phyloP scores from a whole-genome alignment of 2,329 filamentous ascomycete species.

The Cordyceps cateniannulata region DNA sequence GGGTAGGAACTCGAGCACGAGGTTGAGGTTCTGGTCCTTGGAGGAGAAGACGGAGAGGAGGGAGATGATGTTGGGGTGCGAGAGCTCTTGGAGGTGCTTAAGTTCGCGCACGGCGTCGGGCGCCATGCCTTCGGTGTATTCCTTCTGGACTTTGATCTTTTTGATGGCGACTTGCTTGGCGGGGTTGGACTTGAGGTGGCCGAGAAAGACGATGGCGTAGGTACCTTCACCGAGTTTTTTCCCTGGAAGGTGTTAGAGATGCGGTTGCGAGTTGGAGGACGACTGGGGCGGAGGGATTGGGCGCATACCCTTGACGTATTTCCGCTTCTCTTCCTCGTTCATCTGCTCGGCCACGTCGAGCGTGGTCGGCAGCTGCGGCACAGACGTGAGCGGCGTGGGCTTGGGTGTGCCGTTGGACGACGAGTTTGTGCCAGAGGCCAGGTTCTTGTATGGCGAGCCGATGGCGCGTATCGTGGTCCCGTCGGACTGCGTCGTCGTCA shows the following conservation, averaged over 20 bases:
- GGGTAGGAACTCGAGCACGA: slow-evolving; percentile 90
- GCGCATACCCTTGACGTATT: slow-evolving; percentile 79
- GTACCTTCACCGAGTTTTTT: slow-evolving; percentile 94
- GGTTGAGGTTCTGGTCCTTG: slow-evolving; percentile 92
- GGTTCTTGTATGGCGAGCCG: slow-evolving; percentile 39
- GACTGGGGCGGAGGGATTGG: background rate
- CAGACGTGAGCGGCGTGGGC: slow-evolving; percentile 24
- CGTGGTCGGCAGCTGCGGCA: slow-evolving; percentile 28
- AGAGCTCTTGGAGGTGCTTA: slow-evolving; percentile 88
- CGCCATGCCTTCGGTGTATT: slow-evolving; percentile 84
- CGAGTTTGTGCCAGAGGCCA: slow-evolving; percentile 26
- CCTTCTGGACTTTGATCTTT: slow-evolving; percentile 81
- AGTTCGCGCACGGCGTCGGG: slow-evolving; percentile 95
- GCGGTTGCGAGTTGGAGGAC: background rate
- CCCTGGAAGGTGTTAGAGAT: slow-evolving; percentile 40
- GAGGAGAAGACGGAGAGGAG: slow-evolving; percentile 90
- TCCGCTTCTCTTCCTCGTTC: slow-evolving; percentile 74
- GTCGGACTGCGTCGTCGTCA: slow-evolving; percentile 31
- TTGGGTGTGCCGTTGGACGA: slow-evolving; percentile 42
- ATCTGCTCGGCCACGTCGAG: slow-evolving; percentile 70
- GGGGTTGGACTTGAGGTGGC: slow-evolving; percentile 68
- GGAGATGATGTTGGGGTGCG: slow-evolving; percentile 91
- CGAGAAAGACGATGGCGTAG: slow-evolving; percentile 91
- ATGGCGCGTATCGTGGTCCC: slow-evolving; percentile 23
- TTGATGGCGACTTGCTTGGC: slow-evolving; percentile 80